These are phyloP conservation scores for Vigna radiata DNA, from an alignment of 306 rosid species.

Conservation along the genomic window DNA sequence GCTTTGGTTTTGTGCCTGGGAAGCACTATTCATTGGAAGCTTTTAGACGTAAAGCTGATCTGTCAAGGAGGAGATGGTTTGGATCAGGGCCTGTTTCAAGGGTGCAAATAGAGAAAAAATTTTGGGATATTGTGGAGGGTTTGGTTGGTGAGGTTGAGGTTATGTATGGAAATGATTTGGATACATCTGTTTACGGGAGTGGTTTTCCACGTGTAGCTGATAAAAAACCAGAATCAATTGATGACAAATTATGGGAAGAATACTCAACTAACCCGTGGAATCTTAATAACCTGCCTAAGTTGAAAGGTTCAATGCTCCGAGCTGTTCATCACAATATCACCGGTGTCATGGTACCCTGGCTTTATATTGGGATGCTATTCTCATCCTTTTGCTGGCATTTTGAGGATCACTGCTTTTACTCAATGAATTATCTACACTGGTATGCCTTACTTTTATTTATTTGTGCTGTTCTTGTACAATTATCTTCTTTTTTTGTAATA, in stretches of 20 bases:
- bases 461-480: background rate
- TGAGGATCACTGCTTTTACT: slow-evolving; percentile 98
- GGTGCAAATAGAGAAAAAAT: slow-evolving; percentile 88
- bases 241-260: slow-evolving; percentile 80
- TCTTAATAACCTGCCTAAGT: slow-evolving; percentile 94
- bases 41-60: slow-evolving; percentile 81
- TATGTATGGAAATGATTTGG: slow-evolving; percentile 96
- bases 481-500: background rate
- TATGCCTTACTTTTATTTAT: slow-evolving; percentile 51
- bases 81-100: slow-evolving; percentile 84
- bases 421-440: slow-evolving; percentile 99
- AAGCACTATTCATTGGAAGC: slow-evolving; percentile 74
- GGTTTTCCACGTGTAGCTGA: slow-evolving; percentile 81
- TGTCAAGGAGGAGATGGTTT: slow-evolving; percentile 92
- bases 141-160: slow-evolving; percentile 93
- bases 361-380: slow-evolving; percentile 96
- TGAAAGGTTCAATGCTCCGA: slow-evolving; percentile 89
- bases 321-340: slow-evolving; percentile 92
- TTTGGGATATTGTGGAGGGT: slow-evolving; percentile 99
- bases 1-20: slow-evolving; percentile 97
- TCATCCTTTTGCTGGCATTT: slow-evolving; percentile 99
- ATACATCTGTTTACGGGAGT: slow-evolving; percentile 88
- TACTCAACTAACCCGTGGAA: slow-evolving; percentile 91
- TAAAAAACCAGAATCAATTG: slow-evolving; percentile 71
- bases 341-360: slow-evolving; percentile 99